These are phyloP conservation scores for Cryptococcus wingfieldii DNA, from an alignment of 1,284 basidiomycete genomes.

Conservation along the genomic window DNA sequence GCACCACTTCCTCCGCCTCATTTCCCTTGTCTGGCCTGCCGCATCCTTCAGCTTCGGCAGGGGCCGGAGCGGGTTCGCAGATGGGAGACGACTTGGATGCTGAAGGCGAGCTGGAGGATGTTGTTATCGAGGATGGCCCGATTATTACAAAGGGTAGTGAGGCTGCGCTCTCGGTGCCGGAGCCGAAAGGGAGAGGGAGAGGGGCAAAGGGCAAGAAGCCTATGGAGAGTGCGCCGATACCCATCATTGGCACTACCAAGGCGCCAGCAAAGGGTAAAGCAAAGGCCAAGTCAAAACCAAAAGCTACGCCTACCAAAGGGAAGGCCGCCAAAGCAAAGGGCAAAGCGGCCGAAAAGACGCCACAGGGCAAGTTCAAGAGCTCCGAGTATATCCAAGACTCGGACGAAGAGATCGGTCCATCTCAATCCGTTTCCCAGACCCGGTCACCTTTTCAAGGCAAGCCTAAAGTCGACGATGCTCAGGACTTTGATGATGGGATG, in stretches of 20 bases:
- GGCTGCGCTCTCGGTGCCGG: neutral
- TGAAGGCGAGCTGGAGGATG: no score
- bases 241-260: neutral
- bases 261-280: slow-evolving; percentile 7
- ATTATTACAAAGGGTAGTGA: neutral
- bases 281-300: slow-evolving; percentile 11
- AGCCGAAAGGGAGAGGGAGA: slow-evolving; percentile 10
- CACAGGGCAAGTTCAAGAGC: slow-evolving; percentile 33
- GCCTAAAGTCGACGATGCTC: neutral
- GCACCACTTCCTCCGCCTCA: slow-evolving; percentile 6
- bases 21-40: slow-evolving; percentile 1
- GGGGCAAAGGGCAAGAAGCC: slow-evolving; percentile 15
- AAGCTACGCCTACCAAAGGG: slow-evolving; percentile 10
- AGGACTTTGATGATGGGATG: slow-evolving; percentile 23
- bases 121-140: no score
- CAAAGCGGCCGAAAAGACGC: slow-evolving; percentile 11
- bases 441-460: no score
- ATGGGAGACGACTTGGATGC: neutral
- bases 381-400: slow-evolving; percentile 43
- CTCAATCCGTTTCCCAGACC: no score
- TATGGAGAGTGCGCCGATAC: slow-evolving; percentile 11
- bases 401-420: slow-evolving; percentile 26
- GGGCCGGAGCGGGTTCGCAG: neutral
- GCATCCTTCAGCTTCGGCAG: neutral
- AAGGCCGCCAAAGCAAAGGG: slow-evolving; percentile 8